phyloP scores from a whole-genome alignment of 2,329 filamentous ascomycete genomes.

The Plenodomus biglobosus region DNA sequence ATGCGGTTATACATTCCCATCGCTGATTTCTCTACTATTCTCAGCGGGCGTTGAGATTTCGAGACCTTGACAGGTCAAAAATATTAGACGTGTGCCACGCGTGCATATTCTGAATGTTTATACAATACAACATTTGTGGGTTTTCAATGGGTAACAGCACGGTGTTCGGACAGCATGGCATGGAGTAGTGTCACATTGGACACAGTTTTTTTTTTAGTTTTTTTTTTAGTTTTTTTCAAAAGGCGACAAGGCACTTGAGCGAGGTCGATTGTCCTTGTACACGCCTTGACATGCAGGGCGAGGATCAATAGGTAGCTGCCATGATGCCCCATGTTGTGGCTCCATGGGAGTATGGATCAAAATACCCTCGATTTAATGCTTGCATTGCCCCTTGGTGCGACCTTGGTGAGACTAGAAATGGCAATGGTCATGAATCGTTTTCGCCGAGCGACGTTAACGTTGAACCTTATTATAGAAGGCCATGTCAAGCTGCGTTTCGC shows the following conservation, averaged over 20 bases:
- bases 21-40: neutral
- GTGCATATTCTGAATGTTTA: conserved; percentile 17
- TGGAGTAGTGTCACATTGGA: conserved; percentile 17
- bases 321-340: neutral
- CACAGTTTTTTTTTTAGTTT: conserved; percentile 18
- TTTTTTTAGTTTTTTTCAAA: too few species aligned
- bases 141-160: conserved; percentile 13
- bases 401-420: too few species aligned
- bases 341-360: neutral
- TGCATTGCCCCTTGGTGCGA: neutral
- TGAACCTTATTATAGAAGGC: conserved; percentile 9
- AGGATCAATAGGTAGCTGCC: neutral
- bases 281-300: neutral
- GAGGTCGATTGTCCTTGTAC: neutral
- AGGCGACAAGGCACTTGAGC: neutral
- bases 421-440: too few species aligned
- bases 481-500: neutral
- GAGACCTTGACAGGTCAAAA: conserved; percentile 32
- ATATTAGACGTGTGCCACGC: conserved; percentile 14
- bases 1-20: conserved; percentile 5
- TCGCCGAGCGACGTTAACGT: too few species aligned
- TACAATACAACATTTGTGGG: conserved; percentile 23
- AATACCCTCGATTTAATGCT: neutral
- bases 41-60: conserved; percentile 31
- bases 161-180: conserved; percentile 28